Evolutionary conservation across 345 rosid species (phyloP).

Genomic region (Euphorbia tirucalli): DNA sequence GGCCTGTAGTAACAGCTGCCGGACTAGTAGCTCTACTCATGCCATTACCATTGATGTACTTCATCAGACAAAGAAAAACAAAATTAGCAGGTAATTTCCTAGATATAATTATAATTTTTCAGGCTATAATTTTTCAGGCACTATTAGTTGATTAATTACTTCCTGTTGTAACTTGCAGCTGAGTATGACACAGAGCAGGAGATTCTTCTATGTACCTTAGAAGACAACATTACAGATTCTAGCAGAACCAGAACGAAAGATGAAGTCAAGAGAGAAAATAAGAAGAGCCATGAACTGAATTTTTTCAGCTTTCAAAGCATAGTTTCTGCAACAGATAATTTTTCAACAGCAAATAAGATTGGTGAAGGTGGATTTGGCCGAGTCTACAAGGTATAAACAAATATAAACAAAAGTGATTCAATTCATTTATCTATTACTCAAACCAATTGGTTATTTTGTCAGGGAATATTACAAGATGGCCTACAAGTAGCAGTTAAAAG

Average conservation of each 20-base stretch:
- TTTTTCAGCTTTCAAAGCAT: constrained; percentile 25
- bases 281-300: constrained; percentile 10
- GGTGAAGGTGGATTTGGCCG: constrained; percentile 32
- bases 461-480: constrained; percentile 19
- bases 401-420: no score
- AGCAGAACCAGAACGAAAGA: background rate
- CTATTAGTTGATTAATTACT: background rate
- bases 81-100: background rate
- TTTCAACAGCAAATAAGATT: constrained; percentile 20
- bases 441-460: background rate
- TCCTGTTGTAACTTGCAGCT: background rate
- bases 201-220: constrained; percentile 1
- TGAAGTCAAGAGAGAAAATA: background rate
- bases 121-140: background rate
- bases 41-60: background rate
- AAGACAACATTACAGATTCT: background rate
- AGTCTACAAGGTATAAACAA: constrained; percentile 22
- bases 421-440: background rate
- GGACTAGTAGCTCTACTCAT: background rate
- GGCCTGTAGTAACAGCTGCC: background rate
- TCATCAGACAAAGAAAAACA: background rate
- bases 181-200: constrained; percentile 5
- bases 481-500: constrained; percentile 21
- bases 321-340: constrained; percentile 19
- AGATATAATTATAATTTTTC: background rate